A percentile compares a stretch with the other conserved stretches of the same genome.
Conservation (phyloP, 306 rosid species). For the Geum urbanum region DNA sequence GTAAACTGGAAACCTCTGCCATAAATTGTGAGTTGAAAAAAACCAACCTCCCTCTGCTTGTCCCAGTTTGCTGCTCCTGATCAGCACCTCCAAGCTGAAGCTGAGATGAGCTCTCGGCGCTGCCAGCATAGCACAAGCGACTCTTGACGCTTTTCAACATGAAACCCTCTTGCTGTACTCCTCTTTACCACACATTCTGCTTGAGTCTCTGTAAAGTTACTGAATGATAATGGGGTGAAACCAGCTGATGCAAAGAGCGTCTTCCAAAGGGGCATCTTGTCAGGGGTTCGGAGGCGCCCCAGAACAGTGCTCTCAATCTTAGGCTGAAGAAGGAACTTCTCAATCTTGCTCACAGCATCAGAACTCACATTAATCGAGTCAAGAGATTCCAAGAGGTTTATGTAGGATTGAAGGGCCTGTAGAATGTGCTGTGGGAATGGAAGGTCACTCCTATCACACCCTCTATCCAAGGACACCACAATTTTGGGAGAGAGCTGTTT, state of each 20-base stretch:
- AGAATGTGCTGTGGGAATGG: constrained; percentile 44
- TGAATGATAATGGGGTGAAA: constrained; percentile 31
- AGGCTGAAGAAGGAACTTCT: constrained; percentile 43
- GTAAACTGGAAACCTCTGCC: constrained; percentile 36
- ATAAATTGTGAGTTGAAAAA: constrained; percentile 34
- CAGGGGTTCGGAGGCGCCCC: constrained; percentile 35
- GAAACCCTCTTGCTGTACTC: constrained; percentile 40
- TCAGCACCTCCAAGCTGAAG: constrained; percentile 53
- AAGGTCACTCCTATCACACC: constrained; percentile 39
- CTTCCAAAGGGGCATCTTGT: constrained; percentile 37
- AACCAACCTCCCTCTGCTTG: constrained; percentile 32
- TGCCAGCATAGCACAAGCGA: constrained; percentile 49
- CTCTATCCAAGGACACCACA: constrained; percentile 40
- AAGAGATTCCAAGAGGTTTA: constrained; percentile 38
- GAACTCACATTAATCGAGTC: constrained; percentile 32
- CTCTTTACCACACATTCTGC: constrained; percentile 47
- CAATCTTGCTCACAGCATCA: constrained; percentile 40
- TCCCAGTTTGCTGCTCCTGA: constrained; percentile 19
- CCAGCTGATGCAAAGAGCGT: constrained; percentile 33
- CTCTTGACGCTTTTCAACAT: constrained; percentile 40
- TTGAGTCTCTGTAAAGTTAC: constrained; percentile 47
- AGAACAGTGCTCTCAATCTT: constrained; percentile 37
- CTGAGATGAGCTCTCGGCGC: constrained; percentile 40
- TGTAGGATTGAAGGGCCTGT: constrained; percentile 41
- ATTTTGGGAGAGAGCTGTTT: constrained; percentile 44